A percentile compares a stretch with the other conserved stretches of the same genome.
phyloP scores from a whole-genome alignment of 140 eudicot genomes.

The Bidens hawaiensis region DNA sequence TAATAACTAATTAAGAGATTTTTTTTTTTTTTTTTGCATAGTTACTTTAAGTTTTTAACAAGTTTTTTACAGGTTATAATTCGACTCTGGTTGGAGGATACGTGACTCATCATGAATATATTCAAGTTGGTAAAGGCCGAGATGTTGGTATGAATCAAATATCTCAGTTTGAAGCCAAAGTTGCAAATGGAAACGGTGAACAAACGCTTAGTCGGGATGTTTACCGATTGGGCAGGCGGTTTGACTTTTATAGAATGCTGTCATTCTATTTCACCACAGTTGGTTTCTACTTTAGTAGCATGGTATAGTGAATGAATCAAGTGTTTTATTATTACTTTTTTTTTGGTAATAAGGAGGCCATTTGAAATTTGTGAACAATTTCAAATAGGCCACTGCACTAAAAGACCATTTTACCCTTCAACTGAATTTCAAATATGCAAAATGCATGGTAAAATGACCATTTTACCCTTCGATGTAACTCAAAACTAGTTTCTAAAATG shows the following conservation, averaged over 20 bases:
- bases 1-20: not conserved
- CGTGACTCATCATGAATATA: constrained; percentile 91
- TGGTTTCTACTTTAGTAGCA: constrained; percentile 97
- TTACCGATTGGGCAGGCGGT: constrained; percentile 88
- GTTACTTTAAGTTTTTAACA: constrained; percentile 11
- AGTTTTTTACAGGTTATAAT: constrained; percentile 60
- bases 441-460: too few relatives aligned
- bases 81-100: constrained; percentile 90
- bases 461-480: too few relatives aligned
- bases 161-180: constrained; percentile 94
- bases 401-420: too few relatives aligned
- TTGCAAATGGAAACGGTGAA: constrained; percentile 98
- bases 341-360: not conserved
- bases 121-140: constrained; percentile 96
- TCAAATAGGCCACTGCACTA: too few relatives aligned
- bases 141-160: constrained; percentile 99
- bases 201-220: constrained; percentile 98
- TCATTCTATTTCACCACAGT: constrained; percentile 95
- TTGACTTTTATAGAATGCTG: constrained; percentile 90
- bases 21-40: not conserved
- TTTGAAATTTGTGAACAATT: too few relatives aligned
- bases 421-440: too few relatives aligned
- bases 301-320: constrained; percentile 42
- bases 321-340: not conserved
- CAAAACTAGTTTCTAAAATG: too few relatives aligned